Evolutionary conservation across 495 filamentous ascomycete species (phyloP).

Genomic region (Saxispiralis lemnorum): DNA sequence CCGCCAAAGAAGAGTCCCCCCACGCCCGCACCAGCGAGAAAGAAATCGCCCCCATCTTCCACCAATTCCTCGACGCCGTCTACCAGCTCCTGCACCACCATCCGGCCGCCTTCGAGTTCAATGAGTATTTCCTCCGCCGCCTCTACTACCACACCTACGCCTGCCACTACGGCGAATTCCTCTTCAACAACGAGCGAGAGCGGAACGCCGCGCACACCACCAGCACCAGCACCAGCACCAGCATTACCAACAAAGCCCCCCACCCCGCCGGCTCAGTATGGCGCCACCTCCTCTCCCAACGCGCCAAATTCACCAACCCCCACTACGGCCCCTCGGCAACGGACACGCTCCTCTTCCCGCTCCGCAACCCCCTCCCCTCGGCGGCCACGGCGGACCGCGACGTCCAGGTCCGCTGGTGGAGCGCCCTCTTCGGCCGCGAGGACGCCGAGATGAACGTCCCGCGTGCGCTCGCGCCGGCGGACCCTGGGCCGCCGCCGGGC

Average conservation of each 20-base stretch:
- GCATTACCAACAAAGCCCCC: slow-evolving; percentile 48
- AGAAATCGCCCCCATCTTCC: slow-evolving; percentile 91
- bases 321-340: slow-evolving; percentile 61
- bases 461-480: neutral
- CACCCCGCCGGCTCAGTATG: slow-evolving; percentile 46
- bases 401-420: slow-evolving; percentile 69
- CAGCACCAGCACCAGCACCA: slow-evolving; percentile 40
- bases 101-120: slow-evolving; percentile 88
- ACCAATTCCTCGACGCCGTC: slow-evolving; percentile 91
- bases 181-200: slow-evolving; percentile 88
- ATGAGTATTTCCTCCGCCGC: slow-evolving; percentile 80
- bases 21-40: slow-evolving; percentile 42
- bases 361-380: slow-evolving; percentile 21
- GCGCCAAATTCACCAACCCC: slow-evolving; percentile 60
- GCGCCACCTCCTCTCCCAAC: slow-evolving; percentile 77
- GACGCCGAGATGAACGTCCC: slow-evolving; percentile 81
- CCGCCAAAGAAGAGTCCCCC: slow-evolving; percentile 30
- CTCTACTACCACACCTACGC: slow-evolving; percentile 88
- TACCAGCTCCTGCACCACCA: slow-evolving; percentile 80
- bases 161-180: slow-evolving; percentile 91
- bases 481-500: neutral
- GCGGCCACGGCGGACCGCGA: neutral
- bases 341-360: slow-evolving; percentile 73
- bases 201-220: slow-evolving; percentile 43
- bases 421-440: slow-evolving; percentile 64